Evolutionary conservation across 306 rosid species (phyloP).

Genomic region (Ceratonia siliqua): DNA sequence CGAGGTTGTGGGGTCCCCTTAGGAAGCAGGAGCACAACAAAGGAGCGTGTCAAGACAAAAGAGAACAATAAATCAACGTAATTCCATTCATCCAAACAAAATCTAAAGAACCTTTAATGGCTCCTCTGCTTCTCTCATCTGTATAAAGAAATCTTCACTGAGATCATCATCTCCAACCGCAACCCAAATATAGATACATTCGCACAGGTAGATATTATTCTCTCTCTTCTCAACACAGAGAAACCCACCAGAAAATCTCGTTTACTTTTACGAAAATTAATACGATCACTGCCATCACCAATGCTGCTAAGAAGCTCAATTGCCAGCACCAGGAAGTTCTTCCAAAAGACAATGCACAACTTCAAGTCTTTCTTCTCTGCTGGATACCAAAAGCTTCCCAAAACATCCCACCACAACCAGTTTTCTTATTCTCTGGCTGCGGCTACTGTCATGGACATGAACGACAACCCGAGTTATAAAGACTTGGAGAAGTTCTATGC

Average conservation of each 20-base stretch:
- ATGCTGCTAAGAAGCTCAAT: conserved; percentile 75
- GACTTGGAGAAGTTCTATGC: conserved; percentile 52
- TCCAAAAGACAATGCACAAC: conserved; percentile 63
- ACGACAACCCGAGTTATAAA: conserved; percentile 34
- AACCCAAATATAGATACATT: conserved; percentile 33
- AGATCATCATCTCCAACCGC: conserved; percentile 33
- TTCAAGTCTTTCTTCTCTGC: conserved; percentile 71
- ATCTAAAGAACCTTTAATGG: conserved; percentile 45
- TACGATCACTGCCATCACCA: conserved; percentile 20
- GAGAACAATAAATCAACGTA: conserved; percentile 33
- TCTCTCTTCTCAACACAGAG: conserved; percentile 24
- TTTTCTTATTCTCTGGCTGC: conserved; percentile 34
- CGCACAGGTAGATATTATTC: conserved; percentile 19
- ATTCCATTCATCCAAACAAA: conserved; percentile 7
- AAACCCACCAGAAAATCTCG: conserved; percentile 31
- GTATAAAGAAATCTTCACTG: conserved; percentile 53
- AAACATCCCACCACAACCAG: conserved; percentile 46
- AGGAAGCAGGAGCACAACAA: conserved; percentile 39
- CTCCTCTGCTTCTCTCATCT: conserved; percentile 47
- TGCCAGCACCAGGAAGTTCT: conserved; percentile 75
- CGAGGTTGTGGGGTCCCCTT: conserved; percentile 46
- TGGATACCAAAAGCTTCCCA: conserved; percentile 69
- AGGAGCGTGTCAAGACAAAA: conserved; percentile 57
- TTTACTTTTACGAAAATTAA: neutral
- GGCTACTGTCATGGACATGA: conserved; percentile 24